Evolutionary conservation across 2,329 filamentous ascomycete genomes (phyloP), one percentile per base, ranked within the genome.

Genomic region (Stagonosporopsis rhizophila): DNA sequence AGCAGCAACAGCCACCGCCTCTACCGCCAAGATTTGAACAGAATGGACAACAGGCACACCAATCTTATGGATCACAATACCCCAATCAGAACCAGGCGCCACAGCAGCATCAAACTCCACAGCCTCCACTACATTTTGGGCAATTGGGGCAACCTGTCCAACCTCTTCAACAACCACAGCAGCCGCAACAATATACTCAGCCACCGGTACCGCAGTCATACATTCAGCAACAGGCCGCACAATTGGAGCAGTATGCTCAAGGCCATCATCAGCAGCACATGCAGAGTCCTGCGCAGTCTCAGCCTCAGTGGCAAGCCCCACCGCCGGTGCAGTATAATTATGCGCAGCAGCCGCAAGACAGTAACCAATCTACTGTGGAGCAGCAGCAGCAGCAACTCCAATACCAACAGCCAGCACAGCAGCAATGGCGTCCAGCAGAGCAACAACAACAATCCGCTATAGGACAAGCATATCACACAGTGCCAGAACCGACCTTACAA

Each of bases 391-490:
- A 47, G 17, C 34, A 72, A 44, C n/a, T n/a, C n/a, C n/a, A n/a
- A n/a, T n/a, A n/a, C n/a, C 60, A 45, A 12, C 23, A 32, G 15
- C 23, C 32, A 9, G 27, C 17, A 38, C 48, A 52, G 23, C 61
- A 60, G 35, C 65, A 68, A 48, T 59, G 60, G 46, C 49, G 55
- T 41, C 66, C 66, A 64, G 65, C 68, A 44, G 58, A 65, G n/a
- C 61, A 56, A 32, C 62, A 69, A 40, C 69, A 69, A 39, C 25
- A 71, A 47, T 51, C 41, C 8, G 58, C 63, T n/a, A 15, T 34
- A 5, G 57, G 54, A n/a, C 65, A 66, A 23, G 65, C 64, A 14
- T 62, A 67, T 47, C 30, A 45, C 6, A 58, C 66, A 19, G 59
- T 45, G 11, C 44, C 62, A 44, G 60, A 62, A 14, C 65, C 68